phyloP scores from a whole-genome alignment of 2,329 filamentous ascomycete genomes.

The Ambrosiella beaveri region DNA sequence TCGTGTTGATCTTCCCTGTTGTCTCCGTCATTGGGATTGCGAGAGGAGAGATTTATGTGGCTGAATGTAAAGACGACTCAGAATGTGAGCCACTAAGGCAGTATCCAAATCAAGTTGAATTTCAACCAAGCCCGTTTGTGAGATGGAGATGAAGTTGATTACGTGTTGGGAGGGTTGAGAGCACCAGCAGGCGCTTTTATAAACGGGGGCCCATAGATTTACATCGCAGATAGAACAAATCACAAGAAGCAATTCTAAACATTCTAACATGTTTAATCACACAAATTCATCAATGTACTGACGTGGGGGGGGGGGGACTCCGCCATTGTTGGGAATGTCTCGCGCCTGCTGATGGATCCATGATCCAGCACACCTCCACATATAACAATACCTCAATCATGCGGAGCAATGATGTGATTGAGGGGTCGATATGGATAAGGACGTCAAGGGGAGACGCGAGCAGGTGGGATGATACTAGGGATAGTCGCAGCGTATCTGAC shows the following conservation, averaged over 20 bases:
- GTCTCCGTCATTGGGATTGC: conserved; percentile 43
- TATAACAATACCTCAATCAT: neutral
- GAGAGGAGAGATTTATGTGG: conserved; percentile 29
- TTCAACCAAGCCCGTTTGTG: neutral
- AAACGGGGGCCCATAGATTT: neutral
- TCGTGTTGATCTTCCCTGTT: conserved; percentile 42
- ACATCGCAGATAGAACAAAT: neutral
- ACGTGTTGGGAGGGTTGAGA: neutral
- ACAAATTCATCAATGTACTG: too few relatives aligned
- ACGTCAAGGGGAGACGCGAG: neutral
- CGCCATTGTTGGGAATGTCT: too few relatives aligned
- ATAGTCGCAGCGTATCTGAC: neutral
- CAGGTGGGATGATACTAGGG: neutral
- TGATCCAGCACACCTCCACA: neutral
- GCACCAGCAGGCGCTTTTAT: neutral
- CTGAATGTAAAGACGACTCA: neutral
- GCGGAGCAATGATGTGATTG: neutral
- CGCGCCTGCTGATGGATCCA: too few relatives aligned
- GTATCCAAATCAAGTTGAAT: neutral
- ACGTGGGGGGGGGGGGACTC: too few relatives aligned
- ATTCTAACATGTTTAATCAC: too few relatives aligned
- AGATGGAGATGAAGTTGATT: neutral
- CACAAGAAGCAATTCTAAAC: too few relatives aligned
- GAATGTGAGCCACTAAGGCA: neutral
- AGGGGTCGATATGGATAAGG: neutral